Base-by-base conservation (phyloP, 257 asterid species). In the Salvia rosmarinus region DNA sequence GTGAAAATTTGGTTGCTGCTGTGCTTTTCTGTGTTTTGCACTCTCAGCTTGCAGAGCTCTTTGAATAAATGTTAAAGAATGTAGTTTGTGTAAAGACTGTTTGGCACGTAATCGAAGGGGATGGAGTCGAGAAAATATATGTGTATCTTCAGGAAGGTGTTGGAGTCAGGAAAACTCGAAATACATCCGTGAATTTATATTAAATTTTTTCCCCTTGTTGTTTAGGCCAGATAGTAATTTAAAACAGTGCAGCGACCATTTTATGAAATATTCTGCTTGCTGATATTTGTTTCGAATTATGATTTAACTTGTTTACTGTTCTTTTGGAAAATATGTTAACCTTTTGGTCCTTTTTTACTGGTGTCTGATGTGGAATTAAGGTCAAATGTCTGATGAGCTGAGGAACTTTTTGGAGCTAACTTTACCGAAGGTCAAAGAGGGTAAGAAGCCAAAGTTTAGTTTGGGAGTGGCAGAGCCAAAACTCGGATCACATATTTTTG, bases 371-470 rank as follows among this genome's bases (percentile, higher is more conserved):
- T 73, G 47, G 70, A 1, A 70, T 83, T 20, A 17, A 93, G 98
- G 97, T 57, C 95, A 85, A 79, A 93, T 93, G 98, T 89, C 97
- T 52, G 95, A 89, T 69, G 96, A 87, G 76, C 78, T 93, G 39
- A 84, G 94, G 82, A 87, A 82, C 78, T 89, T 90, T 65, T 70
- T 93, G 89, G 98, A 86, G 86, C 83, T 83, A 9, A 77, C 75
- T 39, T 86, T 94, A 17, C 99, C 99, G 0, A 94, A 84, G 79
- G 89, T 87, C 54, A 90, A 87, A 83, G 96, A 89, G 37, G 92
- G 96, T 13, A 93, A 89, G 90, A 90, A 90, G 82, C 73, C 91
- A 34, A 89, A 89, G 80, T 90, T 82, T 85, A 91, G 83, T 57
- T 71, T 94, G 78, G 98, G 98, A 32, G 67, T 94, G 66, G 76